Evolutionary conservation across 2,329 filamentous ascomycete species (phyloP), one percentile per base, ranked within the genome.

Genomic region (Esteya vermicola): DNA sequence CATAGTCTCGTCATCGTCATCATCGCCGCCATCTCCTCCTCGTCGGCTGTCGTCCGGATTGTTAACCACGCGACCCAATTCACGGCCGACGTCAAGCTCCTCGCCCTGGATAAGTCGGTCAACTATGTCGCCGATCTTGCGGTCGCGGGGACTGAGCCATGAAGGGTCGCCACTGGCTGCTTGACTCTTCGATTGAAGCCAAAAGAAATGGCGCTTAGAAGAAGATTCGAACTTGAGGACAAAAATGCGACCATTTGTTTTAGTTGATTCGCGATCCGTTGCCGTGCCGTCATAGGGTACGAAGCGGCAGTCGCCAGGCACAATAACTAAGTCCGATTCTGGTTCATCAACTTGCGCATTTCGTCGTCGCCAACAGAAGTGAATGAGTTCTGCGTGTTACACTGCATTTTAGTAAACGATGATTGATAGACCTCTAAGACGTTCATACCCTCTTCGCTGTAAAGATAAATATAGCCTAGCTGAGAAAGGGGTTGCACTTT

Each of bases 291-390:
- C 73, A 62, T 93, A 91, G 8, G 88, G 85, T 12, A 78, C 68
- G 61, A 98, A 98, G 52, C 76, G 79, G 51, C 83, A 85, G 58
- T 98, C 93, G 40, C 73, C 72, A 19, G 91, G 89, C 39, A 98
- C 79, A 84, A 95, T 95, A 52, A 95, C 76, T 28, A 98, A 73
- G 57, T 98, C 88, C 47, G 94, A 64, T 45, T 91, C 81, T 43
- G 88, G 81, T 45, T 81, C 74, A 47, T 81, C 74, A 49, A 85
- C 62, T 19, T 78, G 67, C 43, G 75, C 73, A 49, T 68, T 72
- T 49, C 91, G 81, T 53, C 84, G 78, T 49, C 88, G 81, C 93
- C 93, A 98, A 73, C 88, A 95, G 65, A 98, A 94, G 65, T 95
- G 88, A 45, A 93, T 71, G 45, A 98, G 74, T 39, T 95, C 82